These are phyloP conservation scores for Coniferiporia weirii DNA, from an alignment of 1,284 basidiomycete species.

Conservation along the genomic window DNA sequence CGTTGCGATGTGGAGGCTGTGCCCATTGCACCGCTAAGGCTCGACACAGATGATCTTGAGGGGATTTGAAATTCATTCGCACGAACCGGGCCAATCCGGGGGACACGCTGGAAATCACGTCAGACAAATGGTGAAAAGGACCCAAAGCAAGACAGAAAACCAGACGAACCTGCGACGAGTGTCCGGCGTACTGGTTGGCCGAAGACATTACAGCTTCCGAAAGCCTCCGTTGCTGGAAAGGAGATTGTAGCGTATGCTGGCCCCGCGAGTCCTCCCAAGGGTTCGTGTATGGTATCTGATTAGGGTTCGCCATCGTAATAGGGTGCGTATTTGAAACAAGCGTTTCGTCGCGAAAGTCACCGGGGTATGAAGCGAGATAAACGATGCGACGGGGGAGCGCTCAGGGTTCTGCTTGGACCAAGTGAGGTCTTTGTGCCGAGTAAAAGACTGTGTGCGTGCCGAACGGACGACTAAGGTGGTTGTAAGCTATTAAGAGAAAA, in stretches of 20 bases:
- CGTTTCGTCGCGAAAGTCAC: neutral
- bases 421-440: neutral
- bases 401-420: neutral
- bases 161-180: conserved; percentile 5
- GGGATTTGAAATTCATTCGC: conserved; percentile 11
- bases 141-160: neutral
- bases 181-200: neutral
- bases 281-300: conserved; percentile 4
- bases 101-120: conserved; percentile 10
- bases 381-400: neutral
- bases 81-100: conserved; percentile 12
- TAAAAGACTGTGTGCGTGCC: neutral
- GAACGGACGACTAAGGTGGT: neutral
- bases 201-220: neutral
- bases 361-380: neutral
- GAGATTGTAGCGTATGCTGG: conserved; percentile 6
- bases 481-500: neutral
- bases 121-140: neutral
- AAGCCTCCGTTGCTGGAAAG: conserved; percentile 1
- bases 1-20: conserved; percentile 13
- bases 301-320: neutral
- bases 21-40: conserved; percentile 15
- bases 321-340: neutral
- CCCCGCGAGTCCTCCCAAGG: conserved; percentile 7
- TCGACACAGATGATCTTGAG: conserved; percentile 11